Evolutionary conservation across 2,329 filamentous ascomycete species (phyloP), one percentile per base, ranked within the genome.

Genomic region (Diaporthe vexans): DNA sequence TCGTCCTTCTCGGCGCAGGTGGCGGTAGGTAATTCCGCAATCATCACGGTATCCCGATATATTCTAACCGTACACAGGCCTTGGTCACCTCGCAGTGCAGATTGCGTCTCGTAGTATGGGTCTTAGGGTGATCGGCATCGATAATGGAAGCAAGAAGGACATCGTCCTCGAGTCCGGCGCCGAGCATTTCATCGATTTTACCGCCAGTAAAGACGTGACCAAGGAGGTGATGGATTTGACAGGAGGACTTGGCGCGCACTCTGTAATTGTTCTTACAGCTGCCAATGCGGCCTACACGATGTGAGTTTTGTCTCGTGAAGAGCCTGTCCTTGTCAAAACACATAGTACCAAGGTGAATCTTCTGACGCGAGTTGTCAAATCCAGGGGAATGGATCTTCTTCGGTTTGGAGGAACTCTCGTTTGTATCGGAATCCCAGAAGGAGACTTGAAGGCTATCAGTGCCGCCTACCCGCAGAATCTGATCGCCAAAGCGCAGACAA

Each of bases 101-200:
- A 71, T 75, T 13, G 75, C 75, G 13, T 57, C 75, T 21, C 73
- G 73, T 2, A 48, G 73, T 7, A 75, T 75, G 29, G 73, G 75
- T 24, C 73, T 76, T 11, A 54, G 73, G 29, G 75, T 76, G n/a
- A 75, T 76, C 21, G 75, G 73, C 2, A 76, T 76, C 21, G 75
- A 76, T 52, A 35, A 54, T 29, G 73, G 71, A 43, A 73, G 58
- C 43, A 78, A 78, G 69, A 73, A 76, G 57, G 74, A 74, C 9
- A 71, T 78, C 29, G 74, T 73, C 2, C 43, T 73, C 1, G 85
- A 88, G 0, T 90, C 86, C n/a, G 92, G 92, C 11, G 91, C 91
- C 0, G 91, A 93, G 79, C 87, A 89, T 77, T 94, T 93, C 82
- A 84, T 94, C 74, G 90, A 92, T 76, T 85, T 93, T 74, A 89